Evolutionary conservation across 2,329 filamentous ascomycete genomes (phyloP).

Genomic region (Paraphaeosphaeria sporulosa): DNA sequence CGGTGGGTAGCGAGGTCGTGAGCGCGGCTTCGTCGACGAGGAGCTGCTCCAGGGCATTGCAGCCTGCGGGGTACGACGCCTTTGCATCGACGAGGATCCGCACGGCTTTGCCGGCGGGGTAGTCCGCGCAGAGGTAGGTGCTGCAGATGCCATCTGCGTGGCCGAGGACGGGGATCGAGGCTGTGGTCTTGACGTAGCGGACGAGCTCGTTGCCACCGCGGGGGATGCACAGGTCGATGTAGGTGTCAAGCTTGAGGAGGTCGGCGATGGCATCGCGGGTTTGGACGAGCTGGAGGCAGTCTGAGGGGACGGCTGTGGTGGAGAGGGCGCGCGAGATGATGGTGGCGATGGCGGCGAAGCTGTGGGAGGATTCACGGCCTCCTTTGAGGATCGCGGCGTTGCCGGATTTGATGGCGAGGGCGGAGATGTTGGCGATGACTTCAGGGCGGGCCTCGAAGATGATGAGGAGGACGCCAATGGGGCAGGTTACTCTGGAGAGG

Average conservation of each 20-base stretch:
- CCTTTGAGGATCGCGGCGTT: slow-evolving; percentile 98
- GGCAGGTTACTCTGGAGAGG: slow-evolving; percentile 88
- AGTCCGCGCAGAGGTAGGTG: slow-evolving; percentile 82
- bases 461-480: slow-evolving; percentile 96
- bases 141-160: slow-evolving; percentile 94
- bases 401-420: slow-evolving; percentile 93
- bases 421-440: slow-evolving; percentile 97
- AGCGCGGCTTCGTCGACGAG: slow-evolving; percentile 80
- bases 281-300: slow-evolving; percentile 90
- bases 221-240: slow-evolving; percentile 95
- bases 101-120: slow-evolving; percentile 73
- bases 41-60: slow-evolving; percentile 92
- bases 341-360: slow-evolving; percentile 88
- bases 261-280: slow-evolving; percentile 90
- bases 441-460: slow-evolving; percentile 98
- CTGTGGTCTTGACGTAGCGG: slow-evolving; percentile 85
- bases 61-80: slow-evolving; percentile 92
- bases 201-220: slow-evolving; percentile 91
- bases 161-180: slow-evolving; percentile 93
- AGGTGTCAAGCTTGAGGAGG: slow-evolving; percentile 82
- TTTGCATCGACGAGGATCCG: slow-evolving; percentile 90
- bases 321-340: slow-evolving; percentile 82
- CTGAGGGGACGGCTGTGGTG: slow-evolving; percentile 78
- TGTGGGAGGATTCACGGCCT: slow-evolving; percentile 93
- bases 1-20: slow-evolving; percentile 69